Base-by-base conservation (phyloP, 495 filamentous ascomycete genomes). In the Penicillium atrosanguineum region DNA sequence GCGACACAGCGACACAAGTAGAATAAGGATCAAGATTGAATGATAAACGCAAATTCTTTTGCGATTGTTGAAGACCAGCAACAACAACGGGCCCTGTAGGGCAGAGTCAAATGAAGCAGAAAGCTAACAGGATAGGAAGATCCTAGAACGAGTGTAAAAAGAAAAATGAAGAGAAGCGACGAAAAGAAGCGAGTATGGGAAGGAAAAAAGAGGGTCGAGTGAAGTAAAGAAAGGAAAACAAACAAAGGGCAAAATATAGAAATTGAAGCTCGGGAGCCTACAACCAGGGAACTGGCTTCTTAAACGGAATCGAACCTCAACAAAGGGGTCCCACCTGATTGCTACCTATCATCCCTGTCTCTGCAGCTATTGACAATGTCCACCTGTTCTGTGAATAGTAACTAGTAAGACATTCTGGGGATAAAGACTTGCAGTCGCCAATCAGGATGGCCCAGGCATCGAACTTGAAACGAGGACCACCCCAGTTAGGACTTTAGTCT, bases 161-260 rank as follows among this genome's bases (percentile, higher is more conserved):
- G 48, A n/a, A n/a, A n/a, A n/a, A n/a, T n/a, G n/a, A n/a, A n/a
- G n/a, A n/a, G n/a, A n/a, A n/a, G n/a, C n/a, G n/a, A 47, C 44
- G 50, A 56, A 40, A 62, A 59, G 58, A 60, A 64, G 46, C 62
- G 49, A 63, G 71, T 62, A 51, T 73, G 69, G 60, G 56, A 46
- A 50, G 63, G 36, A 63, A 54, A 61, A 61, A 64, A 56, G 67
- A 65, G 66, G 28, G 36, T 45, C 26, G 31, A 50, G 19, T n/a
- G n/a, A 42, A 23, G 26, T 19, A 20, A 52, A 25, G 21, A 40
- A 34, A 42, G 37, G 23, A 52, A 44, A 11, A 23, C 11, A 18
- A 58, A 37, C 38, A 53, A 53, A 49, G 52, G 36, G 51, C 57
- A 41, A 31, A 44, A 47, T 20, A 44, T 8, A 46, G 38, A 40